phyloP scores from a whole-genome alignment of 176 grass and related monocot species.

The Secale cereale region DNA sequence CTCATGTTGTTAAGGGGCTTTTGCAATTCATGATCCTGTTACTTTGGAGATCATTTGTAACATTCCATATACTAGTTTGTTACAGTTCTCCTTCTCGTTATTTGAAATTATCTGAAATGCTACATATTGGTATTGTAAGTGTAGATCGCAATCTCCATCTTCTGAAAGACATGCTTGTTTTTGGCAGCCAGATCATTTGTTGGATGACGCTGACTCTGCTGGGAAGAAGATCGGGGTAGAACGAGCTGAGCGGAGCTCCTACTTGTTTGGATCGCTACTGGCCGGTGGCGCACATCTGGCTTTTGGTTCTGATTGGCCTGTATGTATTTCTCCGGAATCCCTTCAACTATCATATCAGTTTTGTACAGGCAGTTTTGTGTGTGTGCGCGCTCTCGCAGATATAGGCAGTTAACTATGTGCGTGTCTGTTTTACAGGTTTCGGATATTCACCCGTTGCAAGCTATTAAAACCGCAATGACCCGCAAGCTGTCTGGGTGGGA shows the following conservation, averaged over 20 bases:
- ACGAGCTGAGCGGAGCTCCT: conserved; percentile 58
- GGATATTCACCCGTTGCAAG: conserved; percentile 79
- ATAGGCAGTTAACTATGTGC: neutral
- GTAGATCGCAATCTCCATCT: neutral
- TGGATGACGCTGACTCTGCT: conserved; percentile 61
- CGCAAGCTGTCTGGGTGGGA: conserved; percentile 63
- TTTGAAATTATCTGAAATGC: neutral
- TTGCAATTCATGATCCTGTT: no score
- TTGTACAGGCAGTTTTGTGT: no score
- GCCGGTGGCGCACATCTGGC: conserved; percentile 53
- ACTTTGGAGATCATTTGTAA: no score
- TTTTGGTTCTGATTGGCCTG: conserved; percentile 98
- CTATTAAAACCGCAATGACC: conserved; percentile 54
- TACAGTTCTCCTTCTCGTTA: neutral
- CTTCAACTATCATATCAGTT: no score
- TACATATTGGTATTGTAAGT: neutral
- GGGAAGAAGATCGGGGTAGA: conserved; percentile 60
- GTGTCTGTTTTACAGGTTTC: conserved; percentile 46
- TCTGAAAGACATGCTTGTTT: neutral
- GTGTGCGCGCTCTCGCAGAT: no score
- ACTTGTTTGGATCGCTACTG: conserved; percentile 57
- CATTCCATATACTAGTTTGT: no score
- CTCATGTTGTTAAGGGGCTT: no score
- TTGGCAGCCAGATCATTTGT: conserved; percentile 79
- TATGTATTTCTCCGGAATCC: conserved; percentile 14